Evolutionary conservation across 768 basidiomycete species (phyloP).

Genomic region (Obba rivulosa): DNA sequence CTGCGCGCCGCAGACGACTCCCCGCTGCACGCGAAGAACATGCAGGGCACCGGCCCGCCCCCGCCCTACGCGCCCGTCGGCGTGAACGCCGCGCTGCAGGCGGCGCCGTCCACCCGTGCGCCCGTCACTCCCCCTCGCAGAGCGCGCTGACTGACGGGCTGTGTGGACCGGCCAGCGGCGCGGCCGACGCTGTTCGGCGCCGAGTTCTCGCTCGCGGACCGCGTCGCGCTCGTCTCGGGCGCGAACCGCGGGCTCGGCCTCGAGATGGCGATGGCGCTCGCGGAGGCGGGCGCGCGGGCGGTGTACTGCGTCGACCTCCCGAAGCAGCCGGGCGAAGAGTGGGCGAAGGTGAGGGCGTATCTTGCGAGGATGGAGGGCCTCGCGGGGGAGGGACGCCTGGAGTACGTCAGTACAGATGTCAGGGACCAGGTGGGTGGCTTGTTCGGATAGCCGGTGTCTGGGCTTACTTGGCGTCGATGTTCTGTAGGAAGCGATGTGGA

Average conservation of each 20-base stretch:
- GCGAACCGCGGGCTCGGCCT: constrained; percentile 59
- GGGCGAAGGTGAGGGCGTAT: constrained; percentile 47
- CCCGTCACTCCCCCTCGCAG: constrained; percentile 29
- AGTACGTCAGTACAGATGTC: constrained; percentile 65
- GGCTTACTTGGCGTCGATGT: not conserved
- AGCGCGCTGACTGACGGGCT: not conserved
- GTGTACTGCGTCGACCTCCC: constrained; percentile 70
- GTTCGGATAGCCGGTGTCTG: not conserved
- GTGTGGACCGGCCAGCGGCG: constrained; percentile 6
- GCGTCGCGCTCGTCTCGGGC: constrained; percentile 35
- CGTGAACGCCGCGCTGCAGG: constrained; percentile 48
- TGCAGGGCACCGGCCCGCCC: constrained; percentile 32
- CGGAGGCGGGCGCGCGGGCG: constrained; percentile 62
- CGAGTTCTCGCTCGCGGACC: constrained; percentile 27
- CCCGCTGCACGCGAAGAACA: constrained; percentile 13
- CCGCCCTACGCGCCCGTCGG: constrained; percentile 60
- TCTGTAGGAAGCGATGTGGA: constrained; percentile 37
- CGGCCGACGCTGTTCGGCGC: constrained; percentile 20
- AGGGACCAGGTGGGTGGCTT: constrained; percentile 48
- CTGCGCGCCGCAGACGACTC: constrained; percentile 3
- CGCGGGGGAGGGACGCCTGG: constrained; percentile 31
- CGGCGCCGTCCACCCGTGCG: constrained; percentile 51
- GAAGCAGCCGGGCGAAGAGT: constrained; percentile 49
- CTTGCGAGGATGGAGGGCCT: constrained; percentile 16
- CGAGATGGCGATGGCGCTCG: constrained; percentile 75